phyloP scores from a whole-genome alignment of 2,329 filamentous ascomycete species.

The Alternaria sp. region DNA sequence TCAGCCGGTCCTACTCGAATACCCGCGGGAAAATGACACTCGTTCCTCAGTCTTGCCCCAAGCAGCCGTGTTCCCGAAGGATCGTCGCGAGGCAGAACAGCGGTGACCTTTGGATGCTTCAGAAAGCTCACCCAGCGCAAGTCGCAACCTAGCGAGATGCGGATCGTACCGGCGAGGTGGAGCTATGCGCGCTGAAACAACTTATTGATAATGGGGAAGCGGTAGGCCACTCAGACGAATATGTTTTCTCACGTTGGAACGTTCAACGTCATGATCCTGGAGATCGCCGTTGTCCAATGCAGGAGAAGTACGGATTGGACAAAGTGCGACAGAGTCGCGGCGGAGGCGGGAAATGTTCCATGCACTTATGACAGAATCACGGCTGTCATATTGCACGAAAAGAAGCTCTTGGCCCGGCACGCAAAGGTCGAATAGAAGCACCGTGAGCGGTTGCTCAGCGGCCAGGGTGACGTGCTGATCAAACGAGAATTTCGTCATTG shows the following conservation, averaged over 20 bases:
- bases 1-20: slow-evolving; percentile 3
- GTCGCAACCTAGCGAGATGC: slow-evolving; percentile 17
- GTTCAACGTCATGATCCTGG: slow-evolving; percentile 28
- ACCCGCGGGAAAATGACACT: slow-evolving; percentile 1
- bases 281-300: slow-evolving; percentile 29
- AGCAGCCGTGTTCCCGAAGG: slow-evolving; percentile 17
- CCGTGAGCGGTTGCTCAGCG: slow-evolving; percentile 14
- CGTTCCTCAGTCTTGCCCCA: not conserved
- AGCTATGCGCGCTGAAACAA: slow-evolving; percentile 15
- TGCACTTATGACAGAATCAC: not conserved
- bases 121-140: not conserved
- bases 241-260: slow-evolving; percentile 14
- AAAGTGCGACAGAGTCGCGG: slow-evolving; percentile 9
- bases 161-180: slow-evolving; percentile 20
- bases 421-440: slow-evolving; percentile 17
- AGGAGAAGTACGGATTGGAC: not conserved
- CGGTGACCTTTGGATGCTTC: slow-evolving; percentile 20
- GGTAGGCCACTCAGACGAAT: slow-evolving; percentile 16
- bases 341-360: slow-evolving; percentile 10
- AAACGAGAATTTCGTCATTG: slow-evolving; percentile 24
- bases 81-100: slow-evolving; percentile 31
- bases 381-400: slow-evolving; percentile 3
- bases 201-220: slow-evolving; percentile 11
- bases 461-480: slow-evolving; percentile 26
- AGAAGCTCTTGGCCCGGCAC: slow-evolving; percentile 19